Evolutionary conservation across 208 protist species (phyloP), one percentile per base, ranked within the genome.

Genomic region (Angomonas ambiguus): DNA sequence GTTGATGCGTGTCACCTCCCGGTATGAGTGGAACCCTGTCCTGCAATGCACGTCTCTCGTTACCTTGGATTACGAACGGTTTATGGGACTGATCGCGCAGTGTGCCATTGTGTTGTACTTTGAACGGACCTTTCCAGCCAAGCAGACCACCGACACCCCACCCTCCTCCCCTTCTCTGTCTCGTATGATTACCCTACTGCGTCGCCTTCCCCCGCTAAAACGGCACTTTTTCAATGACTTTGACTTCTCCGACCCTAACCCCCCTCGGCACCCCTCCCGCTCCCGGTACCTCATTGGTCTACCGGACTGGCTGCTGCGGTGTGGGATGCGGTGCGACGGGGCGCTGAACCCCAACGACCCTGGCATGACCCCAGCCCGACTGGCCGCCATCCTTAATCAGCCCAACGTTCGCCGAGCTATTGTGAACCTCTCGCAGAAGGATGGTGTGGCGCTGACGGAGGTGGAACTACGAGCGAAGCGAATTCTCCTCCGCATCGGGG

Each of bases 401-500:
- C 87, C 84, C 10, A 53, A 75, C 62, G 63, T 96, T 6, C 70
- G 82, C 55, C 51, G 57, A n/a, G 32, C 77, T 31, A 79, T 91
- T 25, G 78, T 65, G 10, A 71, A 71, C 31, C 45, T 74, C 31
- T 80, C 83, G 48, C 64, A 76, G 18, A 73, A 72, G 33, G 77
- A 91, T 28, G 77, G 77, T 11, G 61, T 65, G 20, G 53, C 68
- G 0, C 68, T 61, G 20, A 61, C 51, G 20, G 76, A 75, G 49
- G 79, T 95, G 24, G 69, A 69, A 67, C 64, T 63, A 38, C 83
- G 79, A 5, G 82, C 91, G 0, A 67, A 69, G 27, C 24, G 41
- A n/a, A 87, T 96, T 67, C 76, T 96, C 10, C 66, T 79, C 2
- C 66, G 75, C 20, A 81, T 92, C 62, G 91, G 91, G 18, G 91